phyloP scores from a whole-genome alignment of 176 grass and related monocot genomes.

The Panicum miliaceum region DNA sequence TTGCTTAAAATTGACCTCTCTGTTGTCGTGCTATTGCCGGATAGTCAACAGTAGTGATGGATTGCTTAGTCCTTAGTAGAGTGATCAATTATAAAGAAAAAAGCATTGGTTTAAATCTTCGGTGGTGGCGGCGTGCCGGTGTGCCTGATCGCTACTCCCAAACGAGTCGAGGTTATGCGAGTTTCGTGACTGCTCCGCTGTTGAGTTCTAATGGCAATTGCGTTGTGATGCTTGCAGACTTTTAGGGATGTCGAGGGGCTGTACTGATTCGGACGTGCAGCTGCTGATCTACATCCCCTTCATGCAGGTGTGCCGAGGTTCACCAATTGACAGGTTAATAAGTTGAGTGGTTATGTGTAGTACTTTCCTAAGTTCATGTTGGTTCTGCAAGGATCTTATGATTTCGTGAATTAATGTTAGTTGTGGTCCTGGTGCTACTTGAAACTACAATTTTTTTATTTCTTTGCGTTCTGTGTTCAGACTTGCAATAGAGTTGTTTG shows the following conservation, averaged over 20 bases:
- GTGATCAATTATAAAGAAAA: too few relatives aligned
- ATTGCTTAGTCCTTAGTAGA: too few relatives aligned
- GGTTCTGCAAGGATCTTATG: not conserved
- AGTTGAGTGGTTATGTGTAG: not conserved
- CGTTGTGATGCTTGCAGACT: conserved; percentile 48
- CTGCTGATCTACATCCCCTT: conserved; percentile 91
- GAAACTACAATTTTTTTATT: not conserved
- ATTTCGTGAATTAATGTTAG: not conserved
- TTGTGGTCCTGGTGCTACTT: not conserved
- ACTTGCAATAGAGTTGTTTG: not conserved
- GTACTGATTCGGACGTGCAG: conserved; percentile 81
- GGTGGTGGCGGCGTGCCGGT: not conserved
- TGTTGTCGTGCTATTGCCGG: too few relatives aligned
- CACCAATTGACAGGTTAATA: not conserved
- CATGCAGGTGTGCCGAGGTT: conserved; percentile 47
- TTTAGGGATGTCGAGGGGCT: conserved; percentile 82
- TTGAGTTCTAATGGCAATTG: conserved; percentile 7
- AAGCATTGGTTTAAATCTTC: not conserved
- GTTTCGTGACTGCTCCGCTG: not conserved
- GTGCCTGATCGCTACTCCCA: not conserved
- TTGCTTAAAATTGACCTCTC: too few relatives aligned
- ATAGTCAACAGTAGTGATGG: too few relatives aligned
- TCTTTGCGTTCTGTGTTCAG: not conserved
- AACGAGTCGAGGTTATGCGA: not conserved
- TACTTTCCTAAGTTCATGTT: not conserved